phyloP scores from a whole-genome alignment of 1,284 basidiomycete genomes.

The Trichosporon coremiiforme region DNA sequence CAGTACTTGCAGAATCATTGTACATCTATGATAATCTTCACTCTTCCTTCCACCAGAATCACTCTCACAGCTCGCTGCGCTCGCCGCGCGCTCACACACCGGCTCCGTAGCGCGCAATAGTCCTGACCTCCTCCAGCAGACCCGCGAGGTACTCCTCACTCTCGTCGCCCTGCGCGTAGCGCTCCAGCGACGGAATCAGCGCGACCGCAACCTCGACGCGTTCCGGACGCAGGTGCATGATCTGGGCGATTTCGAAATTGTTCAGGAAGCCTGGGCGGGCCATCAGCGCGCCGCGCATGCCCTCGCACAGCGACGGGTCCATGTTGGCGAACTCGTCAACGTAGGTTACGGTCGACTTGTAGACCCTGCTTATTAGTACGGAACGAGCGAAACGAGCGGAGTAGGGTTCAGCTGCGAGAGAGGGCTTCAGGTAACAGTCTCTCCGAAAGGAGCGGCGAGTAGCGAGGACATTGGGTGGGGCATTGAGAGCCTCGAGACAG shows the following conservation, averaged over 20 bases:
- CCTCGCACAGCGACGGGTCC: slow-evolving; percentile 37
- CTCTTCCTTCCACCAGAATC: background rate
- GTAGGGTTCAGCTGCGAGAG: too few relatives aligned
- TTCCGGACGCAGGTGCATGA: slow-evolving; percentile 51
- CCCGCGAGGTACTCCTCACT: slow-evolving; percentile 40
- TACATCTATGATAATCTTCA: background rate
- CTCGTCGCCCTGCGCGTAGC: slow-evolving; percentile 46
- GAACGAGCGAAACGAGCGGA: too few relatives aligned
- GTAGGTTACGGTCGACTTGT: slow-evolving; percentile 47
- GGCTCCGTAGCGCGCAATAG: slow-evolving; percentile 41
- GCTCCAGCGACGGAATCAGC: slow-evolving; percentile 48
- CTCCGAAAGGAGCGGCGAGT: too few relatives aligned
- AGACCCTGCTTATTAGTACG: too few relatives aligned
- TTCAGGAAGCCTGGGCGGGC: slow-evolving; percentile 47
- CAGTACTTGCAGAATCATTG: background rate
- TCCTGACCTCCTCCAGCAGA: slow-evolving; percentile 45
- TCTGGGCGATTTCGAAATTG: slow-evolving; percentile 53
- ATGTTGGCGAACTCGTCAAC: slow-evolving; percentile 48
- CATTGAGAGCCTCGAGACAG: too few relatives aligned
- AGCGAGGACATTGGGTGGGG: too few relatives aligned
- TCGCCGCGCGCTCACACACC: slow-evolving; percentile 24
- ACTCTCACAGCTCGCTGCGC: background rate
- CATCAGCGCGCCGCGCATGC: slow-evolving; percentile 49
- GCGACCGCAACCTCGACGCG: slow-evolving; percentile 50
- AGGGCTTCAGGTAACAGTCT: too few relatives aligned